phyloP scores from a whole-genome alignment of 495 filamentous ascomycete species.

The Penicillium argentinense region DNA sequence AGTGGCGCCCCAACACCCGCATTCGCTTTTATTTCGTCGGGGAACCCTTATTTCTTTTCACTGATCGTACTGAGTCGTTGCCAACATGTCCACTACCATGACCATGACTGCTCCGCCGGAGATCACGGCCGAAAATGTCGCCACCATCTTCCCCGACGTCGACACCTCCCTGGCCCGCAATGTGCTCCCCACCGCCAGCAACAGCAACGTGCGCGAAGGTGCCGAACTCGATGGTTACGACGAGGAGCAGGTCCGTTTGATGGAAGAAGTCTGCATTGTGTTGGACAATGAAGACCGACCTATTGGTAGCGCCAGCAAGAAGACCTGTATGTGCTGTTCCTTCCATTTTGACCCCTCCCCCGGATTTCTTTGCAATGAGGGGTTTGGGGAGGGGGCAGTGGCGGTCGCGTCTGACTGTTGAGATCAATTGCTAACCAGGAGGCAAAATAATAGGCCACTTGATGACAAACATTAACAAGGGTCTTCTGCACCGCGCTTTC shows the following conservation, averaged over 20 bases:
- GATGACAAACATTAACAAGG: conserved; percentile 96
- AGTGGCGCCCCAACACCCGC: conserved; percentile 5
- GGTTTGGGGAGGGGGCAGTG: conserved; percentile 4
- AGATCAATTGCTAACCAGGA: neutral
- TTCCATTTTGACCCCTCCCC: conserved; percentile 4
- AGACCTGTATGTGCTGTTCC: conserved; percentile 77
- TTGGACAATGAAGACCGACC: conserved; percentile 87
- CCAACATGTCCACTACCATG: conserved; percentile 52
- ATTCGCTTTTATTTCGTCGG: conserved; percentile 8
- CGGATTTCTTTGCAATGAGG: conserved; percentile 8
- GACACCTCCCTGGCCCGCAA: conserved; percentile 73
- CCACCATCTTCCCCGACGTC: conserved; percentile 92
- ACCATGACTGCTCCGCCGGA: conserved; percentile 37
- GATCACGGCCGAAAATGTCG: conserved; percentile 83
- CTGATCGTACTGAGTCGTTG: neutral
- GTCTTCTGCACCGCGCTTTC: conserved; percentile 95
- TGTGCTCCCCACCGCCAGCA: conserved; percentile 51
- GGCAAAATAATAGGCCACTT: conserved; percentile 68
- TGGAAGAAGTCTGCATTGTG: conserved; percentile 99
- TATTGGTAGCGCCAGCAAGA: conserved; percentile 97
- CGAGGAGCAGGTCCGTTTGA: conserved; percentile 93
- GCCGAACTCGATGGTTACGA: conserved; percentile 79
- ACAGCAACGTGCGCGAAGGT: conserved; percentile 32
- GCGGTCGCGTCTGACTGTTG: neutral
- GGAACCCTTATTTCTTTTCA: neutral